Conservation (phyloP, 768 basidiomycete species). For the Tricholoma flavovirens region DNA sequence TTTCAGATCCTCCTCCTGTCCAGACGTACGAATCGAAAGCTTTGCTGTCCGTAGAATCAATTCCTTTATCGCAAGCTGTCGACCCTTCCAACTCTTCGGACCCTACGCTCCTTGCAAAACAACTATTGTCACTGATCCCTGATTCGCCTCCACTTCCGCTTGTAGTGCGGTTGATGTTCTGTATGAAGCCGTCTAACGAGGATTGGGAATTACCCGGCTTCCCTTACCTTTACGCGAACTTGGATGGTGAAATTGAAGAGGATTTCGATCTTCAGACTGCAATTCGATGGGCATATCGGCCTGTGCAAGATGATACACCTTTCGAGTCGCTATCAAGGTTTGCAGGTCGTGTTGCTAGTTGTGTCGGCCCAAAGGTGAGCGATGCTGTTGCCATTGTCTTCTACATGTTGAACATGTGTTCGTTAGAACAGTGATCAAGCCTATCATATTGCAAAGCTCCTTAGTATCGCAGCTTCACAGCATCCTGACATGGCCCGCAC, state of each 20-base stretch:
- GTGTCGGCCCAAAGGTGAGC: constrained; percentile 53
- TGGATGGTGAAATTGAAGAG: constrained; percentile 40
- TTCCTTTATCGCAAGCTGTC: constrained; percentile 43
- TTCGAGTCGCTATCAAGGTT: constrained; percentile 48
- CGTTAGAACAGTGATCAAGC: constrained; percentile 49
- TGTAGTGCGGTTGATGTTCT: constrained; percentile 69
- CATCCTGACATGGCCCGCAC: constrained; percentile 50
- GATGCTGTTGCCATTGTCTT: background rate
- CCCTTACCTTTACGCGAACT: constrained; percentile 61
- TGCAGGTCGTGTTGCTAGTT: constrained; percentile 48
- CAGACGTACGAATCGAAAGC: constrained; percentile 36
- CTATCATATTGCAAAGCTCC: constrained; percentile 54
- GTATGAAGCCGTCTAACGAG: constrained; percentile 70
- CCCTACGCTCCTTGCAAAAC: constrained; percentile 56
- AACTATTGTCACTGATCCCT: constrained; percentile 56
- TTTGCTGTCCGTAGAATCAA: constrained; percentile 28
- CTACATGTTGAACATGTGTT: constrained; percentile 1
- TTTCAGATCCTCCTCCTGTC: constrained; percentile 37
- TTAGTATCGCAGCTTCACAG: constrained; percentile 64
- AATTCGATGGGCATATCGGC: constrained; percentile 46
- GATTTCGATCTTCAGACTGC: constrained; percentile 57
- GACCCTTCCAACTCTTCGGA: constrained; percentile 58
- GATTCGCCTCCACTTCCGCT: constrained; percentile 58
- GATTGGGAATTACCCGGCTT: constrained; percentile 77
- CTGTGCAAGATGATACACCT: constrained; percentile 52